These are phyloP conservation scores for Hansenula anomala DNA, from an alignment of 1,139 yeast genomes.

Conservation along the genomic window DNA sequence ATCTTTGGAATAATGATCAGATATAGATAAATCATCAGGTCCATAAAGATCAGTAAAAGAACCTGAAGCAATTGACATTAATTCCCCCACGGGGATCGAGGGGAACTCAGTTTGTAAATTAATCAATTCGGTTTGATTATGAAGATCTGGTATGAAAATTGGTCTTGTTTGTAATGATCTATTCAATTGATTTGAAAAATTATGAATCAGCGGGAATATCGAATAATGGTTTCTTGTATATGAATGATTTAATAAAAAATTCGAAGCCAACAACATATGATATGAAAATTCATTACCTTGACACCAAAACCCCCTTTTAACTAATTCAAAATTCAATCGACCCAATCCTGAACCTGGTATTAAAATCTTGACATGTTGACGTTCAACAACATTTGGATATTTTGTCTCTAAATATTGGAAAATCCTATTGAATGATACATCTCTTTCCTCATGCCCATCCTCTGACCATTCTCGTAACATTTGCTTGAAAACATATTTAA, in stretches of 20 bases:
- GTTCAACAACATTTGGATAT: conserved; percentile 35
- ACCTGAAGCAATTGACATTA: conserved; percentile 78
- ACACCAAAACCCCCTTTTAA: conserved; percentile 60
- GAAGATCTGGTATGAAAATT: conserved; percentile 48
- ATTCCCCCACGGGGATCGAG: conserved; percentile 40
- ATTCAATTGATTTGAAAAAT: conserved; percentile 41
- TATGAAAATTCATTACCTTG: conserved; percentile 85
- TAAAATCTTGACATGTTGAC: conserved; percentile 44
- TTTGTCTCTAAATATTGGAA: conserved; percentile 36
- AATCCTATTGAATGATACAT: conserved; percentile 40
- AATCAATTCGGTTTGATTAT: conserved; percentile 32
- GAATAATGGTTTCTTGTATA: conserved; percentile 33
- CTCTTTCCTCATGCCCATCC: conserved; percentile 55
- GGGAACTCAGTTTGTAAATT: conserved; percentile 31
- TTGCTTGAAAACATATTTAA: conserved; percentile 58
- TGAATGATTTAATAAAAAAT: conserved; percentile 55
- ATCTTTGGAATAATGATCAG: conserved; percentile 36
- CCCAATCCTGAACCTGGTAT: conserved; percentile 89
- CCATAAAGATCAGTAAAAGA: conserved; percentile 78
- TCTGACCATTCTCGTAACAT: conserved; percentile 72
- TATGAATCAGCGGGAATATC: conserved; percentile 53
- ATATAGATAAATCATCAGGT: conserved; percentile 33
- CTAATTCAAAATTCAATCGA: conserved; percentile 69
- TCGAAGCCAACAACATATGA: conserved; percentile 73
- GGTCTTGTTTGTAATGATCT: conserved; percentile 45